A percentile compares a stretch with the other conserved stretches of the same genome.
These are phyloP conservation scores for Bisporella sp. DNA, from an alignment of 2,329 filamentous ascomycete genomes.

Conservation along the genomic window DNA sequence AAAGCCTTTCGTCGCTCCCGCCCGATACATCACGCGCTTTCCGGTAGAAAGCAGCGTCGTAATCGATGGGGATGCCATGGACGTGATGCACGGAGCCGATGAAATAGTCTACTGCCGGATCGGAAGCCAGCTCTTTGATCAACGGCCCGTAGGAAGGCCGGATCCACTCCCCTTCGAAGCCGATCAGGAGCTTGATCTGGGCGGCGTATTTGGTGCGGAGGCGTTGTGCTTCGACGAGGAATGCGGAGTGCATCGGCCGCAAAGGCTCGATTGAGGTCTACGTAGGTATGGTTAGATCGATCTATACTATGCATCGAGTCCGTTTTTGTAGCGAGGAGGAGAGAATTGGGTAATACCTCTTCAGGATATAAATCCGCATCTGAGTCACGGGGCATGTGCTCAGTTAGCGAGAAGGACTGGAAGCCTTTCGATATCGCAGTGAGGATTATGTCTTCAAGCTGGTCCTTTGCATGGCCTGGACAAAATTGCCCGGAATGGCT, in stretches of 20 bases:
- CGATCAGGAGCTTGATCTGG: constrained; percentile 74
- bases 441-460: constrained; percentile 75
- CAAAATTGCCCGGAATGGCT: constrained; percentile 98
- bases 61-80: constrained; percentile 82
- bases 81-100: constrained; percentile 91
- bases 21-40: constrained; percentile 29
- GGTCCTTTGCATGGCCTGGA: constrained; percentile 76
- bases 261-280: constrained; percentile 38
- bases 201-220: constrained; percentile 63
- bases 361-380: constrained; percentile 82
- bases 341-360: constrained; percentile 48
- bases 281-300: neutral
- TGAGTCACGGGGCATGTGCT: constrained; percentile 84
- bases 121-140: constrained; percentile 50
- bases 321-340: neutral
- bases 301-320: neutral
- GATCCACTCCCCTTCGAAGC: constrained; percentile 93
- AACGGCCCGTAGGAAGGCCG: constrained; percentile 53
- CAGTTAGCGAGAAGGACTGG: constrained; percentile 79
- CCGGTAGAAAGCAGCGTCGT: constrained; percentile 61
- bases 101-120: constrained; percentile 75
- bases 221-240: constrained; percentile 67
- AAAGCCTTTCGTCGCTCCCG: constrained; percentile 66
- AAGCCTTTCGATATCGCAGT: constrained; percentile 73
- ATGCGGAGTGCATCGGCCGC: constrained; percentile 56